Base-by-base conservation (phyloP, 306 rosid genomes). In the Trifolium fragiferum region DNA sequence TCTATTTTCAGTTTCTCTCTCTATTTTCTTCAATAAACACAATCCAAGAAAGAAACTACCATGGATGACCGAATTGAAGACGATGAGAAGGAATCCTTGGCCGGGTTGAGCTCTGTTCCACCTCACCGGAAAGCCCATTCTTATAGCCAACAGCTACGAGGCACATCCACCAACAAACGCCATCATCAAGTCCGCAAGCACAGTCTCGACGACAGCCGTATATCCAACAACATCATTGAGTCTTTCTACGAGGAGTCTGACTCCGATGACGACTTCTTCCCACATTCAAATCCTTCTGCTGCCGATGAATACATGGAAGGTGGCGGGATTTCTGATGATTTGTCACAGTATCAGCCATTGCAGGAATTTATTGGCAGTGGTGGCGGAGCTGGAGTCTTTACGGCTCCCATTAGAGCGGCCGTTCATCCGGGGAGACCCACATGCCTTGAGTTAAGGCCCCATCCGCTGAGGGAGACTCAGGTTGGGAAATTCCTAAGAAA, bases 341-440 rank as follows among this genome's bases (percentile, higher is more conserved):
- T 57, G 14, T 50, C 49, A 15, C 85, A 80, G 4, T 30, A 46
- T 67, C 92, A 83, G 65, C 67, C 88, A 1, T 43, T 95, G 86
- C 89, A 93, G 16, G 99, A 95, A 79, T 90, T 92, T 70, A 84
- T 95, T 4, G 93, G 90, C 18, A 78, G 75, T 7, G 96, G 98
- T 0, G 98, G 98, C 3, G 86, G 76, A 9, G 6, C 58, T 2
- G 96, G 92, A 20, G 73, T 86, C 13, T 95, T 95, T 80, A 89
- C 77, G 87, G 82, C 82, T 50, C 99, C 98, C 12, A 76, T 65
- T 6, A 90, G 99, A 0, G 92, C 96, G 0, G 74, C 98, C 0
- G 98, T 94, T 67, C 99, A 94, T 80, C 97, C 95, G 0, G 89
- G 88, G 0, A 85, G 99, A 5, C 97, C 99, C 0, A 87, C 99